Percentiles rank a stretch among this genome's conserved stretches.
Evolutionary conservation across 805 yeast genomes (phyloP).

Genomic region (Starmerella potacharoeniae): DNA sequence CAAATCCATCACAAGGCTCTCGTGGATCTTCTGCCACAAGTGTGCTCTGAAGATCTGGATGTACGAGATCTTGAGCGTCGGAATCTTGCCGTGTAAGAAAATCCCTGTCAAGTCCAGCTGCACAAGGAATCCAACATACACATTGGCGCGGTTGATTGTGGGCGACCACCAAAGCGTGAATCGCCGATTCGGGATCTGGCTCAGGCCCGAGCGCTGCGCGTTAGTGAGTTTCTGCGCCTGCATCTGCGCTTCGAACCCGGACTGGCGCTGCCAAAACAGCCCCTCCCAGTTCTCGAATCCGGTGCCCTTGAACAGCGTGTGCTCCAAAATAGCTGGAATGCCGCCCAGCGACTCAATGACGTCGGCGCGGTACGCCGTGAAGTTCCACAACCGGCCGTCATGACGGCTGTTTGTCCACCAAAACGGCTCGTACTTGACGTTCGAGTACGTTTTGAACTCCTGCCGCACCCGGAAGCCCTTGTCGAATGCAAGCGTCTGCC

Average conservation of each 20-base stretch:
- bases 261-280: conserved; percentile 93
- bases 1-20: conserved; percentile 81
- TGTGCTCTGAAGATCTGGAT: conserved; percentile 97
- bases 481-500: conserved; percentile 89
- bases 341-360: conserved; percentile 97
- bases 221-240: conserved; percentile 90
- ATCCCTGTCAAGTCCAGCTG: conserved; percentile 95
- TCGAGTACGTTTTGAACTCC: conserved; percentile 61
- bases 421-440: conserved; percentile 70
- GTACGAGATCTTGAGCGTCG: conserved; percentile 87
- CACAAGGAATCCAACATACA: conserved; percentile 92
- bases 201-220: conserved; percentile 93
- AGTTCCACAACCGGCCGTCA: conserved; percentile 92
- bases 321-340: conserved; percentile 88
- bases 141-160: conserved; percentile 94
- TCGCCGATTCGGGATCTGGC: conserved; percentile 94
- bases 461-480: conserved; percentile 82
- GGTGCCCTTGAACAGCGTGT: conserved; percentile 88
- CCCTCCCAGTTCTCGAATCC: conserved; percentile 99
- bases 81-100: conserved; percentile 93
- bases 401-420: conserved; percentile 95
- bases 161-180: conserved; percentile 99
- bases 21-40: conserved; percentile 98
- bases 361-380: conserved; percentile 85
- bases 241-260: conserved; percentile 94